phyloP scores from a whole-genome alignment of 192 early-diverging fungal species.

The Allomyces macrogynus region DNA sequence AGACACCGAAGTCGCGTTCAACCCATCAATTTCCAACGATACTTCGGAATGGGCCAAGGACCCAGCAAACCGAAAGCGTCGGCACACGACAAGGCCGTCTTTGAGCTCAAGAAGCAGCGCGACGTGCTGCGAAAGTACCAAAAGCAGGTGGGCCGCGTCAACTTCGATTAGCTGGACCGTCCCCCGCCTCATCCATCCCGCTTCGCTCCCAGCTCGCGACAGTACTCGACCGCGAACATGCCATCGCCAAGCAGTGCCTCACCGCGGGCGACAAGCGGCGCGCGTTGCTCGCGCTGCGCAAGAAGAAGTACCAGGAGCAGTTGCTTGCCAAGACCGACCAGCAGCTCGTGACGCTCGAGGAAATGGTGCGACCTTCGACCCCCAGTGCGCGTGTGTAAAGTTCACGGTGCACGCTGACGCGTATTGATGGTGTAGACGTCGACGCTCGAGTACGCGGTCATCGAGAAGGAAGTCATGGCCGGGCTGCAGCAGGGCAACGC shows the following conservation, averaged over 20 bases:
- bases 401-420: neutral
- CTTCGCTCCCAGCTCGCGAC: slow-evolving; percentile 48
- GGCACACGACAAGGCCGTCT: slow-evolving; percentile 73
- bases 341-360: slow-evolving; percentile 77
- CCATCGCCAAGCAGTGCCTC: slow-evolving; percentile 55
- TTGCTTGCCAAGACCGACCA: slow-evolving; percentile 62
- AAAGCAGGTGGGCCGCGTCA: slow-evolving; percentile 64
- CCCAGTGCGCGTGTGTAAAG: neutral
- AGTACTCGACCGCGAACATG: slow-evolving; percentile 57
- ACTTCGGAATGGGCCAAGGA: no score
- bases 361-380: slow-evolving; percentile 35
- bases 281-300: slow-evolving; percentile 74
- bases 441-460: slow-evolving; percentile 77
- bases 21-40: no score
- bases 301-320: slow-evolving; percentile 90
- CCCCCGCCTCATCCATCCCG: neutral
- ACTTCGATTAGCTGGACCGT: neutral
- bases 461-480: slow-evolving; percentile 74
- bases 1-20: no score
- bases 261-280: slow-evolving; percentile 50
- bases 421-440: slow-evolving; percentile 18
- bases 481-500: slow-evolving; percentile 71
- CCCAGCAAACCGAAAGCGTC: slow-evolving; percentile 34
- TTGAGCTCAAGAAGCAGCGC: slow-evolving; percentile 87
- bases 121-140: slow-evolving; percentile 86